Evolutionary conservation across 306 rosid species (phyloP), one percentile per base, ranked within the genome.

Genomic region (Spatholobus suberectus): DNA sequence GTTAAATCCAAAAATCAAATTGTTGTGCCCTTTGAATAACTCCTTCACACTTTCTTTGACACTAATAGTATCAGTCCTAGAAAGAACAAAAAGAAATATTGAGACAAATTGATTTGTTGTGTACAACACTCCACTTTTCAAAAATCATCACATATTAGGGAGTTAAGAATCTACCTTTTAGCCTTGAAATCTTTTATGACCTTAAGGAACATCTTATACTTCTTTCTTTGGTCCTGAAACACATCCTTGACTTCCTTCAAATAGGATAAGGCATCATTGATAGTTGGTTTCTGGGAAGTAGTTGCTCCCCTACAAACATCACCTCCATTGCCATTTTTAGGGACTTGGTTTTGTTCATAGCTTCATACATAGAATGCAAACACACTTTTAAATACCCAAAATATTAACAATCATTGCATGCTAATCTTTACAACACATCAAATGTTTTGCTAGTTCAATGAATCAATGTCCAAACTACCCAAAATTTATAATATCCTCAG

Each of bases 121-220:
- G 85, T 12, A 47, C 66, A 78, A 35, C 3, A 29, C 77, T 62
- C 32, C 32, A 44, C 65, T 66, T 59, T 78, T 44, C 51, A 79
- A 89, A 93, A 55, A 70, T 40, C 65, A 76, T 34, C 59, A 12
- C 43, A 76, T 21, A 26, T 24, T 17, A 7, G 44, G 37, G 63
- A 61, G 70, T 23, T 46, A 61, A 80, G 80, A 70, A 11, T 49
- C 38, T 77, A 96, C 99, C 97, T 89, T 85, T 96, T 97, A 54
- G 99, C 97, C 89, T 96, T 94, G 91, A 94, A 91, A 90, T 93
- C 97, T 82, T 91, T 93, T 96, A 93, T 90, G 85, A 93, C 94
- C 88, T 93, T 94, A 58, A 91, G 94, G 86, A 93, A 93, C 89
- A 29, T 29, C 78, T 94, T 92, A 73, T 94, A 94, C 76, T 94